A percentile compares a stretch with the other conserved stretches of the same genome.
These are phyloP conservation scores for Pistacia integerrima DNA, from an alignment of 345 rosid genomes.

Conservation along the genomic window DNA sequence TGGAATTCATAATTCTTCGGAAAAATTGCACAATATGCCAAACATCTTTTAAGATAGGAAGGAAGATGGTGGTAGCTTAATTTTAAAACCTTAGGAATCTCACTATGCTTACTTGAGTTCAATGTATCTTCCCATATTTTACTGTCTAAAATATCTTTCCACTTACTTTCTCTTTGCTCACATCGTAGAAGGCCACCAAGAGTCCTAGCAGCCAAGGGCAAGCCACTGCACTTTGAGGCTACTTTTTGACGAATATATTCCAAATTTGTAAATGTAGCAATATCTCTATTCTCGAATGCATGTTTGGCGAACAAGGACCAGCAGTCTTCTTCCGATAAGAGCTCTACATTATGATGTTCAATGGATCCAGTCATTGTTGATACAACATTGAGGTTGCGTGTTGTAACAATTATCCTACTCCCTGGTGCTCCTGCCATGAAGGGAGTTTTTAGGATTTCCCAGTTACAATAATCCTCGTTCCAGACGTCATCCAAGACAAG, in stretches of 20 bases:
- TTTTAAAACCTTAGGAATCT: not conserved
- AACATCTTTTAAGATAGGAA: constrained; percentile 23
- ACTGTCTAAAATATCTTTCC: not conserved
- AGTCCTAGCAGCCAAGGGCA: constrained; percentile 15
- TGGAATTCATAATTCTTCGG: no score
- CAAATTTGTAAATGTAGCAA: no score
- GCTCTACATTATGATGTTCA: no score
- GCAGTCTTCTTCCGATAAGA: no score
- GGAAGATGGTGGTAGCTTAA: constrained; percentile 13
- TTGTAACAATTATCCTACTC: no score
- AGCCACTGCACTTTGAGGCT: not conserved
- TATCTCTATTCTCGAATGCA: no score
- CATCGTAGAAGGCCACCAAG: constrained; percentile 27
- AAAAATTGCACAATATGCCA: not conserved
- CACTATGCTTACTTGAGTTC: not conserved
- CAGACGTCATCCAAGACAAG: not conserved
- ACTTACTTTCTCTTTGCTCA: not conserved
- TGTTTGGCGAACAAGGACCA: no score
- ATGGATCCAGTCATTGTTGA: no score
- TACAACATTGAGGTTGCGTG: no score
- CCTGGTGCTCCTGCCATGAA: not conserved
- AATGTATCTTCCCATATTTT: not conserved
- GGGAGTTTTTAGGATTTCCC: not conserved
- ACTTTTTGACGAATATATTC: not conserved
- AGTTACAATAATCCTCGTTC: not conserved